Evolutionary conservation across 768 basidiomycete genomes (phyloP), one percentile per base, ranked within the genome.

Genomic region (Tricholomella constricta): DNA sequence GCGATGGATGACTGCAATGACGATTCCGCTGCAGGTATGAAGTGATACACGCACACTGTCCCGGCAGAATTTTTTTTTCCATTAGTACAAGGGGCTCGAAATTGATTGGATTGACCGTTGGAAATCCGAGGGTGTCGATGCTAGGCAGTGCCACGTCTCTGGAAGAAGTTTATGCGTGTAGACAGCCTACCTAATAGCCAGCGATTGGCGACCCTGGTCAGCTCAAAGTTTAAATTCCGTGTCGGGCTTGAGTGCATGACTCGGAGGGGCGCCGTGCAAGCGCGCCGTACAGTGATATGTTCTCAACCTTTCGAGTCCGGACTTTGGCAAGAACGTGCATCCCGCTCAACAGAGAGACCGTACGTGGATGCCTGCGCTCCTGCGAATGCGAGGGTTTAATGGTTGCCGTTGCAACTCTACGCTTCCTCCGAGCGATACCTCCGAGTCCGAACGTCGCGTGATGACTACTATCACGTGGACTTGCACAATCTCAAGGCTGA

Each of bases 1-100:
- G 84, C 84, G 84, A 85, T 85, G 83, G 84, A 86, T 85, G 83
- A 86, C 84, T 86, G 82, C 84, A 80, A 78, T 76, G 77, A 72
- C 72, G 82, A 76, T 81, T 72, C 74, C 70, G 41, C 58, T 61
- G 66, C 60, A 59, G 54, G 45, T 40, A 37, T 38, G 52, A 44
- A 40, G 52, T 27, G 41, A 51, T 55, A 45, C 46, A 32, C 45
- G 27, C 50, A 51, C 52, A 5, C 29, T 51, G 17, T 66, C 67
- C 22, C 15, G 35, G 27, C 52, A 72, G 31, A 31, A 17, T 31
- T 45, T 45, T 32, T 34, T 34, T 10, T 17, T 22, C 12, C 32
- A 3, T 11, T 47, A 4, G 14, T 25, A n/a, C n/a, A n/a, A n/a
- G n/a, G 29, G 29, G 29, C 29, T 31, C 6, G 29, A 11, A 11